phyloP scores from a whole-genome alignment of 768 basidiomycete species.

The Suillus variegatus region DNA sequence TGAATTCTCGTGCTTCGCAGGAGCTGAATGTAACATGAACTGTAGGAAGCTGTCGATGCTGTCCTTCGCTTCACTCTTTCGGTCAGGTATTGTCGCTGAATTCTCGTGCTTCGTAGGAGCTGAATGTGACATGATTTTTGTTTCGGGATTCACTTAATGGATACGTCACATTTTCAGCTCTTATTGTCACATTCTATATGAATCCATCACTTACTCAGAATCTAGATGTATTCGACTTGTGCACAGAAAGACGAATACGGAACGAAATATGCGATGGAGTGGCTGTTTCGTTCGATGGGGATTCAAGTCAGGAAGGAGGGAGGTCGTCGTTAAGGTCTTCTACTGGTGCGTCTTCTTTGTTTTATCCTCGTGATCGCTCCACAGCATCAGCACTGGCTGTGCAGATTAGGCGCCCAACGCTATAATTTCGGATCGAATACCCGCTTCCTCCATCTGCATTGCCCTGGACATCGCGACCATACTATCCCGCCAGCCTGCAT shows the following conservation, averaged over 20 bases:
- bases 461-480: too few species aligned
- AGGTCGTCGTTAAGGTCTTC: not conserved
- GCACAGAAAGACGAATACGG: not conserved
- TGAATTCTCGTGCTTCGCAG: not conserved
- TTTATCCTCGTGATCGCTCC: too few species aligned
- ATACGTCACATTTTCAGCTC: not conserved
- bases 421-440: not conserved
- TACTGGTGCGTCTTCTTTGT: too few species aligned
- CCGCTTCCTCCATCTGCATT: not conserved
- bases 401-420: too few species aligned
- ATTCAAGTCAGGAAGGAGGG: not conserved
- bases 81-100: not conserved
- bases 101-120: not conserved
- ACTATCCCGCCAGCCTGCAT: not conserved
- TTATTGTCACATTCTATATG: not conserved
- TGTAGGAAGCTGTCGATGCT: too few species aligned
- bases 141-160: not conserved
- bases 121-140: not conserved
- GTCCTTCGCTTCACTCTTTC: too few species aligned
- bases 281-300: not conserved
- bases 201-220: not conserved
- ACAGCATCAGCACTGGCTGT: not conserved
- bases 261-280: too few species aligned
- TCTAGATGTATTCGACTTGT: not conserved
- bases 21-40: too few species aligned